Evolutionary conservation across 1,284 basidiomycete species (phyloP).

Genomic region (Microbotryomycetes sp.): DNA sequence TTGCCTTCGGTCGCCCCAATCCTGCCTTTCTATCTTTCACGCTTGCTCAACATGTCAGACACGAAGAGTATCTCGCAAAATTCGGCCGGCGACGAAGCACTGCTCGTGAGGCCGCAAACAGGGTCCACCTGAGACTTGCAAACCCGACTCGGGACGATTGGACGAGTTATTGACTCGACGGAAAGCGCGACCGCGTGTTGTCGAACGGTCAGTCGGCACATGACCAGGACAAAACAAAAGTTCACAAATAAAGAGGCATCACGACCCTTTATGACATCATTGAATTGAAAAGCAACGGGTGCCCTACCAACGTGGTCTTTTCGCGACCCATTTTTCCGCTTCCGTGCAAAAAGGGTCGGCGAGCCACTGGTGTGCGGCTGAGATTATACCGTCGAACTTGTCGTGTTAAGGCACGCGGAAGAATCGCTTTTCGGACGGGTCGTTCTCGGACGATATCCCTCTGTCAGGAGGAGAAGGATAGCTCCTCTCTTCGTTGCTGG

Average conservation of each 20-base stretch:
- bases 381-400: conserved; percentile 94
- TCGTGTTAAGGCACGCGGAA: conserved; percentile 82
- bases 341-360: background rate
- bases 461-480: background rate
- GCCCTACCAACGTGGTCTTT: conserved; percentile 9
- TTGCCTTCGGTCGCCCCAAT: too few species aligned
- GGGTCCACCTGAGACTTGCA: too few species aligned
- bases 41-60: background rate
- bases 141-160: too few species aligned
- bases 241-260: too few species aligned
- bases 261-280: background rate
- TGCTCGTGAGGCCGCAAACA: conserved; percentile 18
- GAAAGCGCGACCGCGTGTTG: too few species aligned
- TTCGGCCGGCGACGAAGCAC: conserved; percentile 27
- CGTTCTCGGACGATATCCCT: conserved; percentile 35
- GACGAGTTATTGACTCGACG: too few species aligned
- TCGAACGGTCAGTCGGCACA: background rate
- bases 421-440: conserved; percentile 62
- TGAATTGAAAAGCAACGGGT: conserved; percentile 23
- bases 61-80: background rate
- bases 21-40: too few species aligned
- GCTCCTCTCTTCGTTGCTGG: background rate
- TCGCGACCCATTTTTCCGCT: background rate
- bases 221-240: background rate
- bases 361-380: conserved; percentile 49